phyloP scores from a whole-genome alignment of 2,329 filamentous ascomycete genomes.

The Alternaria atra region DNA sequence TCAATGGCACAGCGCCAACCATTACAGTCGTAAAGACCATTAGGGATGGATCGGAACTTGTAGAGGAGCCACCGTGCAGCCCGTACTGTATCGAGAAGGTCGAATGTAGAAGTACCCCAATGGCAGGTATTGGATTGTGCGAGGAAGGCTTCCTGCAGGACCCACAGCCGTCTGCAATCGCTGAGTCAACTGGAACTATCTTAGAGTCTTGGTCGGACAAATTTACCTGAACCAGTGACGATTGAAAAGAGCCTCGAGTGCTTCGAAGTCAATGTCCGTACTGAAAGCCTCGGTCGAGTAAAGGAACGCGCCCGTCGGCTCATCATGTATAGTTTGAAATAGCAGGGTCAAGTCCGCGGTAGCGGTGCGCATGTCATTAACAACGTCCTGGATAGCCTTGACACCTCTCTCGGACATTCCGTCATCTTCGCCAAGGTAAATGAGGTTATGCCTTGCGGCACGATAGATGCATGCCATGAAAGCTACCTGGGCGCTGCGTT shows the following conservation, averaged over 20 bases:
- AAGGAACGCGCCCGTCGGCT: fast-evolving
- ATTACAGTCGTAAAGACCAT: fast-evolving
- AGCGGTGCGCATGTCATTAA: fast-evolving
- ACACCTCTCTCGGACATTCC: neutral
- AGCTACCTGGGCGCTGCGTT: neutral
- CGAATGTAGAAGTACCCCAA: neutral
- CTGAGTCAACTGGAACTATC: fast-evolving
- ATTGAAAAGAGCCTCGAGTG: neutral
- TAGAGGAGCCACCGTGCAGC: fast-evolving
- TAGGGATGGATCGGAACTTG: neutral
- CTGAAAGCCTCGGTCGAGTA: fast-evolving
- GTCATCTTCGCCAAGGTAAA: neutral
- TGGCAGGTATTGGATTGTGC: neutral
- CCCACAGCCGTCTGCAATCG: neutral
- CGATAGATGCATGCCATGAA: fast-evolving
- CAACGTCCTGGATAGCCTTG: neutral
- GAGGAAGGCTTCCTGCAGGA: neutral
- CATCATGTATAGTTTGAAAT: fast-evolving
- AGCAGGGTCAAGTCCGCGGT: neutral
- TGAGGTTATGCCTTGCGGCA: fast-evolving
- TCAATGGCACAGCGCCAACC: fast-evolving
- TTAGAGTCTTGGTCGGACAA: fast-evolving
- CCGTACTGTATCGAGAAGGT: neutral
- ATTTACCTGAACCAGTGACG: neutral
- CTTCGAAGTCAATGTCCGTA: fast-evolving